Percentiles rank a stretch among this genome's conserved stretches.
These are phyloP conservation scores for Colletotrichum lini DNA, from an alignment of 2,329 filamentous ascomycete species.

Conservation along the genomic window DNA sequence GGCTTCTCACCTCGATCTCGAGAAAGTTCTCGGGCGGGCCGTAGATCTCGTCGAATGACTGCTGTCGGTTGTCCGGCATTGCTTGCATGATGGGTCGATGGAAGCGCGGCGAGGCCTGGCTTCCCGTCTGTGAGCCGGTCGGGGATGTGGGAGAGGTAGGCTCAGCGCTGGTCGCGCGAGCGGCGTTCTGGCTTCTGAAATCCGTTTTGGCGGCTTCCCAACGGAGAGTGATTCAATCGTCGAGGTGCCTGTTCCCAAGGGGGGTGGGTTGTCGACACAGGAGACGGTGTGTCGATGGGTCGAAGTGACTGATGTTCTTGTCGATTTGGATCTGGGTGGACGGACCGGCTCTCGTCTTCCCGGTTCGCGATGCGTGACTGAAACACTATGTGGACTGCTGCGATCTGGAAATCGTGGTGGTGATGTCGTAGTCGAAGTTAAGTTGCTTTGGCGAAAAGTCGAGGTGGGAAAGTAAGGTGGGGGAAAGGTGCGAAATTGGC, in stretches of 20 bases:
- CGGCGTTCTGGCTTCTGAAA: constrained; percentile 55
- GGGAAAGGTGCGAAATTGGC: constrained; percentile 32
- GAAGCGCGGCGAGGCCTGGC: constrained; percentile 52
- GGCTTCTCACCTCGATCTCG: constrained; percentile 86
- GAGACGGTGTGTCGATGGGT: not conserved
- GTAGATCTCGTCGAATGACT: constrained; percentile 99
- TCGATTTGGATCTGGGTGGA: not conserved
- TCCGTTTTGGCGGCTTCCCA: constrained; percentile 58
- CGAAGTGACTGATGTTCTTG: not conserved
- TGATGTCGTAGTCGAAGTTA: not conserved
- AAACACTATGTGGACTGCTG: not conserved
- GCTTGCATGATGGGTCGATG: constrained; percentile 74
- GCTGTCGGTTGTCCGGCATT: constrained; percentile 82
- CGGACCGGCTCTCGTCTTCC: not conserved
- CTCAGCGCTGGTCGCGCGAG: constrained; percentile 51
- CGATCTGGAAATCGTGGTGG: not conserved
- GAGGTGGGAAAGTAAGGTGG: constrained; percentile 15
- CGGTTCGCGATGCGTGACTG: not conserved
- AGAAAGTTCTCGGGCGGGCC: constrained; percentile 98
- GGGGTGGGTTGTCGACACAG: not conserved
- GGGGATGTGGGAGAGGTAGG: constrained; percentile 45
- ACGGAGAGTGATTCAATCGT: not conserved
- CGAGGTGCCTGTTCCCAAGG: not conserved
- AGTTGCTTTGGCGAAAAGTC: constrained; percentile 4
- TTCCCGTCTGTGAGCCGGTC: constrained; percentile 42